These are phyloP conservation scores for Leucaena leucocephala DNA, from an alignment of 306 rosid species.

Conservation along the genomic window DNA sequence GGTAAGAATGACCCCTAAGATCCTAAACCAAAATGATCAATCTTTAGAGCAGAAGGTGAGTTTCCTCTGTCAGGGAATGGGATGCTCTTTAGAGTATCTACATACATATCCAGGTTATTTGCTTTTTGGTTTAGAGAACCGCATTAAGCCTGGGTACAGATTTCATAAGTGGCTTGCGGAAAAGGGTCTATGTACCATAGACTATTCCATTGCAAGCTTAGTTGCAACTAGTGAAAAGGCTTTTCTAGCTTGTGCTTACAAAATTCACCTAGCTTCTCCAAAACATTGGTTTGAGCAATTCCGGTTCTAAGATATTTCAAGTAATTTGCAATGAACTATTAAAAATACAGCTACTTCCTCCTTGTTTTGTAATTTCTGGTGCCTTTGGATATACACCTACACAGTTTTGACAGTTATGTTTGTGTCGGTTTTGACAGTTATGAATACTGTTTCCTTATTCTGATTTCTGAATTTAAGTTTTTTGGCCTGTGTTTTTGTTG, in stretches of 20 bases:
- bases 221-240: conserved; percentile 65
- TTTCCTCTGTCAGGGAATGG: conserved; percentile 61
- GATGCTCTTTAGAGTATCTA: conserved; percentile 50
- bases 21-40: conserved; percentile 69
- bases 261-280: conserved; percentile 74
- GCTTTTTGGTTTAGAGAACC: conserved; percentile 67
- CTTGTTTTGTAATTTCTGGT: background rate
- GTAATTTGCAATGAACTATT: background rate
- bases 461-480: background rate
- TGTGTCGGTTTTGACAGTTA: background rate
- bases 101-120: conserved; percentile 62
- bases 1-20: conserved; percentile 49
- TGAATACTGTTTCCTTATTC: background rate
- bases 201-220: conserved; percentile 68
- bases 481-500: background rate
- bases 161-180: conserved; percentile 63
- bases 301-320: background rate
- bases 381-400: background rate
- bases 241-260: conserved; percentile 51
- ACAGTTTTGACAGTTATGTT: background rate
- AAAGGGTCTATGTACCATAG: conserved; percentile 51
- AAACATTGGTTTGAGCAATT: conserved; percentile 80
- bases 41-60: conserved; percentile 55
- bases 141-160: conserved; percentile 74
- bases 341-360: background rate